A percentile compares a stretch with the other conserved stretches of the same genome.
Conservation (phyloP, 208 protist genomes). For the Trypanosoma boissoni region DNA sequence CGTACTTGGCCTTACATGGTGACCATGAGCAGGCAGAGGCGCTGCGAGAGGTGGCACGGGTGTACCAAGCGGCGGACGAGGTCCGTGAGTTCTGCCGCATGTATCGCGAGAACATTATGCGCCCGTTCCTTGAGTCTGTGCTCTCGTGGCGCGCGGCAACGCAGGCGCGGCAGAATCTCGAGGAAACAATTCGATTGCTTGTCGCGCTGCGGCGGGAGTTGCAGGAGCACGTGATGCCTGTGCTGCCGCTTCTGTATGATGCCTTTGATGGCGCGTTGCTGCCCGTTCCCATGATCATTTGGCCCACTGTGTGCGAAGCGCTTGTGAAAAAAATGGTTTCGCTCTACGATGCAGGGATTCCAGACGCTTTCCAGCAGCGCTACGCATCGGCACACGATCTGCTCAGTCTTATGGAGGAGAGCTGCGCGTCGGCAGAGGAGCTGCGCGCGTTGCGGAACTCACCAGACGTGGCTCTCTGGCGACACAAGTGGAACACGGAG, state of each 20-base stretch:
- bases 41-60: conserved; percentile 34
- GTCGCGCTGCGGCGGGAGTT: conserved; percentile 39
- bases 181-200: conserved; percentile 57
- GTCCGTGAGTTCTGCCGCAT: conserved; percentile 52
- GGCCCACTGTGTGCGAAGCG: conserved; percentile 73
- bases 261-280: conserved; percentile 34
- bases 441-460: conserved; percentile 48
- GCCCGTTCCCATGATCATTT: conserved; percentile 62
- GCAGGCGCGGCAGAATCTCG: conserved; percentile 61
- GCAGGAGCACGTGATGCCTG: conserved; percentile 29
- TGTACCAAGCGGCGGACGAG: conserved; percentile 45
- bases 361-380: conserved; percentile 70
- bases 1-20: conserved; percentile 23
- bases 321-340: conserved; percentile 75
- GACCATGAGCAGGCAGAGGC: conserved; percentile 15
- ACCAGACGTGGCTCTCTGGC: conserved; percentile 71
- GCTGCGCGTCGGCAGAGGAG: conserved; percentile 60
- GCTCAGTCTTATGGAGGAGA: conserved; percentile 42
- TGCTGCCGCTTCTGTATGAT: conserved; percentile 54
- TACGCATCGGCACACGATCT: conserved; percentile 69
- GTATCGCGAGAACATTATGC: conserved; percentile 57
- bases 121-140: conserved; percentile 51
- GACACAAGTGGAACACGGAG: conserved; percentile 88
- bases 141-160: conserved; percentile 83
- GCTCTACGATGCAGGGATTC: conserved; percentile 70